These are phyloP conservation scores for Skeletonema tropicum DNA, from an alignment of 108 stramenopile species.

Conservation along the genomic window DNA sequence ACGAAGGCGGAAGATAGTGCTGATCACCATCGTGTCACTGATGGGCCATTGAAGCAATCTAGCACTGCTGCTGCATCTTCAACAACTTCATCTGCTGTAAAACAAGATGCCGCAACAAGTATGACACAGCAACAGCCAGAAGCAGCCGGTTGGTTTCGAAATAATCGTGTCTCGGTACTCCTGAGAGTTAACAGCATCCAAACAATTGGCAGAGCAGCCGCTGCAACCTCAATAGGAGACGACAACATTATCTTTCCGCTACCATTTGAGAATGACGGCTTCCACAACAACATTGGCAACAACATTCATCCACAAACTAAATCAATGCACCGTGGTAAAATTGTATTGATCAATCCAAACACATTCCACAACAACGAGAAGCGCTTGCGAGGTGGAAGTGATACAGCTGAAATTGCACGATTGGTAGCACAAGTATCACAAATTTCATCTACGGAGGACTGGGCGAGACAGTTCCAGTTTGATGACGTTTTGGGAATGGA, in stretches of 20 bases:
- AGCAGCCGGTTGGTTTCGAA: not conserved
- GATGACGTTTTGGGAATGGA: slow-evolving; percentile 42
- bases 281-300: not conserved
- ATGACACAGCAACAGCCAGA: not conserved
- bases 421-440: slow-evolving; percentile 69
- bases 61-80: too few species aligned
- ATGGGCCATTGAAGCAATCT: not conserved
- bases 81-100: not conserved
- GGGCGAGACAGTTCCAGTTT: slow-evolving; percentile 53
- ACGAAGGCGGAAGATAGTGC: not conserved
- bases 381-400: slow-evolving; percentile 7
- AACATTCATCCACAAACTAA: not conserved
- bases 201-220: not conserved
- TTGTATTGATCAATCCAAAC: slow-evolving; percentile 80
- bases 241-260: not conserved
- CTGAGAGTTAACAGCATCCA: not conserved
- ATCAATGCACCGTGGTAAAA: slow-evolving; percentile 32
- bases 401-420: slow-evolving; percentile 78
- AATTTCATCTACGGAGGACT: slow-evolving; percentile 54
- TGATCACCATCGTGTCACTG: not conserved
- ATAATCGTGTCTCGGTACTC: not conserved
- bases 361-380: slow-evolving; percentile 55
- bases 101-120: not conserved
- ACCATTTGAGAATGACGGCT: not conserved
- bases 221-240: not conserved